Evolutionary conservation across 164 flowering plant genomes (phyloP).

Genomic region (Chimonanthus praecox): DNA sequence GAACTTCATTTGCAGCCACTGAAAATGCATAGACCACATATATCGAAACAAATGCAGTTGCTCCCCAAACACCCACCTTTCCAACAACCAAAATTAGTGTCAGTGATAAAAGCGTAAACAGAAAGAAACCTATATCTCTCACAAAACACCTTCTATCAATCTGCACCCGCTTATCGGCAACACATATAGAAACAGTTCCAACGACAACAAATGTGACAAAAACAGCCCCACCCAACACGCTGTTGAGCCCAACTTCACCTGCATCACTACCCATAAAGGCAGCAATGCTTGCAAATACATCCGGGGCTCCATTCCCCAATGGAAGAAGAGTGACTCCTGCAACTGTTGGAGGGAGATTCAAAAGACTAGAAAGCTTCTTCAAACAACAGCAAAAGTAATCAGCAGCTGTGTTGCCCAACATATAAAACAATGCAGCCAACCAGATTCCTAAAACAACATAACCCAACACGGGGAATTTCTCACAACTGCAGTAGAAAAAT

Average conservation of each 20-base stretch:
- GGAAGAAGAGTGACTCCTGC: conserved; percentile 94
- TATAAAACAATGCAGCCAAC: conserved; percentile 75
- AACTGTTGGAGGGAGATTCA: conserved; percentile 81
- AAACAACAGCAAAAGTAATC: conserved; percentile 87
- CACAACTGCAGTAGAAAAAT: conserved; percentile 71
- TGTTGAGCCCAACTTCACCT: conserved; percentile 85
- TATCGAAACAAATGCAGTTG: conserved; percentile 64
- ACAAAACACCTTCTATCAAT: conserved; percentile 71
- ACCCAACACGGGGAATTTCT: conserved; percentile 34
- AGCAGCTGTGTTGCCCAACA: conserved; percentile 92
- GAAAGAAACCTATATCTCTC: conserved; percentile 69
- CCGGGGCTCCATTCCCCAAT: conserved; percentile 96
- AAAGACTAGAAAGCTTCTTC: conserved; percentile 65
- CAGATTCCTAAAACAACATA: conserved; percentile 54
- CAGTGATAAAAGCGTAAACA: conserved; percentile 49
- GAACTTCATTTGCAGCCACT: conserved; percentile 79
- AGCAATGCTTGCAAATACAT: conserved; percentile 93
- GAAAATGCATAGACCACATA: conserved; percentile 62
- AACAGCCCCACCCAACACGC: conserved; percentile 93
- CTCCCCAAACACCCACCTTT: conserved; percentile 49
- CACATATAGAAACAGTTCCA: conserved; percentile 63
- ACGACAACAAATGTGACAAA: conserved; percentile 86
- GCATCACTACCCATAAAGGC: conserved; percentile 72
- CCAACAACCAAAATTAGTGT: conserved; percentile 50
- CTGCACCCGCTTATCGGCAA: conserved; percentile 52